Evolutionary conservation across 192 early-diverging fungal species (phyloP), one percentile per base, ranked within the genome.

Genomic region (Chytriomyces sp.): DNA sequence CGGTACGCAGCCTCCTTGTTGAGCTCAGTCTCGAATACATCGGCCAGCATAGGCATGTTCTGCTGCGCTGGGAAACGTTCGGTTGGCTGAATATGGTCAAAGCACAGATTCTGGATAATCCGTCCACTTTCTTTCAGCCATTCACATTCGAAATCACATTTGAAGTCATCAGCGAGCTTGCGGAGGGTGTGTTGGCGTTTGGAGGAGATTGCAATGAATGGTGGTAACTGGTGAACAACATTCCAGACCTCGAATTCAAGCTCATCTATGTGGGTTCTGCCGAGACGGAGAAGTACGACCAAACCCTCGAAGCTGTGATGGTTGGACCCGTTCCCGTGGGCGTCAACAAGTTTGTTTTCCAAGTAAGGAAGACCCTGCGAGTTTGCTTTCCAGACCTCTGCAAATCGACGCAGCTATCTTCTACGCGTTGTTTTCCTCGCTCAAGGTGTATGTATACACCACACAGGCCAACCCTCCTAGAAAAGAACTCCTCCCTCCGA

Each of bases 141-240:
- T 97, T 95, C 80, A 82, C 90, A 72, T 93, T 99, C 74, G 95
- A 98, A 80, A 96, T 99, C 53, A 99, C 95, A 6, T 97, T 99
- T 78, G 97, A 99, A 75, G 95, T 96, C 79, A 87, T 94, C 52
- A 85, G 91, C 12, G 86, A 88, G 63, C 84, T 99, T 3, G 73
- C 91, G 67, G 92, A 95, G 76, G 96, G 94, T 96, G 78, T 70
- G 59, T 14, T n/a, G n/a, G n/a, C n/a, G n/a, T n/a, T n/a, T n/a
- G n/a, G n/a, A n/a, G n/a, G n/a, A n/a, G n/a, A n/a, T n/a, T n/a
- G n/a, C n/a, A n/a, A n/a, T n/a, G n/a, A n/a, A n/a, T n/a, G n/a
- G n/a, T n/a, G n/a, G 6, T 14, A 6, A 44, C 5, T 38, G 31
- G 0, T 39, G n/a, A 36, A 34, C 52, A 31, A 12, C 22, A 17